Evolutionary conservation across 345 rosid species (phyloP), one percentile per base, ranked within the genome.

Genomic region (Toxicodendron radicans): DNA sequence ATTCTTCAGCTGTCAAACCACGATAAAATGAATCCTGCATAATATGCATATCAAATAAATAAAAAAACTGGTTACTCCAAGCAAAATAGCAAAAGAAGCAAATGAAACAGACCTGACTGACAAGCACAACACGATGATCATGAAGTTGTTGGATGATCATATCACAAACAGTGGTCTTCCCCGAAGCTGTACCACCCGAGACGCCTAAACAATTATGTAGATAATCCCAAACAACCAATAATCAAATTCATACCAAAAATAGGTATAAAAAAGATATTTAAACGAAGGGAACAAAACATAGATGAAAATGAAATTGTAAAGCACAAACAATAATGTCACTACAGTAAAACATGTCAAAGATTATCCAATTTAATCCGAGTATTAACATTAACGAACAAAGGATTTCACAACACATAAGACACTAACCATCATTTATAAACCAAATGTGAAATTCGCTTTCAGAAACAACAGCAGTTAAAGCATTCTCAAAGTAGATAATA

Each of bases 61-160:
- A 35, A 49, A 10, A 10, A 20, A 52, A 10, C 10, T 1, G 10
- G 12, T 1, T 23, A 13, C 53, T 23, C 33, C 51, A 11, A 68
- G 64, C 51, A 3, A 57, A 74, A 32, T 17, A 46, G 46, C 32
- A 57, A 48, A 6, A 46, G 32, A 64, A 68, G 45, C 13, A 27
- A 66, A 16, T 38, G 21, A 64, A 67, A 79, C 24, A 73, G 2
- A 95, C 98, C 99, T 96, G 99, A 81, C 85, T 96, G 69, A 96
- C 91, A 49, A 92, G 88, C 72, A 96, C 99, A 61, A 93, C 91
- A 3, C 99, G 97, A 79, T 96, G 99, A 86, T 96, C 99, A 68
- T 92, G 99, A 78, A 96, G 98, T 78, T 92, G 95, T 71, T 96
- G 98, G 76, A 96, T 96, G 61, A 96, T 96, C 99, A 93, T 93